phyloP scores from a whole-genome alignment of 2,329 filamentous ascomycete genomes.

The Torrubiella hemipterigena region DNA sequence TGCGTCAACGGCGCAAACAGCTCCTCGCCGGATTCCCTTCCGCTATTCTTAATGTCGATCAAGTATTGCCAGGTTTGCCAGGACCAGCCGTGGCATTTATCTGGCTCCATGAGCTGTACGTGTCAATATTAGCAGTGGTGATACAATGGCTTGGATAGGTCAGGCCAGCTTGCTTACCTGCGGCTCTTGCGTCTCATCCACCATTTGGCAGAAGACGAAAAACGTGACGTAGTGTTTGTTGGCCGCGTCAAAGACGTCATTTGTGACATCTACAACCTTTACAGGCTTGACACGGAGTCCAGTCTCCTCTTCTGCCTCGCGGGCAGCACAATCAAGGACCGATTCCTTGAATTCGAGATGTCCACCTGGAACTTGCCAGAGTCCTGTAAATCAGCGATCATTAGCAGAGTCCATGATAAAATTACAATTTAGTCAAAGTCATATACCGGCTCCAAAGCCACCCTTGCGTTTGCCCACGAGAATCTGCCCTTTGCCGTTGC shows the following conservation, averaged over 20 bases:
- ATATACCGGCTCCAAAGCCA: conserved; percentile 35
- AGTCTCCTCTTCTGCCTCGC: conserved; percentile 63
- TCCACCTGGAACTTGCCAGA: conserved; percentile 59
- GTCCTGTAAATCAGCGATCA: conserved; percentile 26
- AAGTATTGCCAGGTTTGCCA: conserved; percentile 36
- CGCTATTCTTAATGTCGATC: conserved; percentile 14
- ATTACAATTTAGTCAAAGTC: background rate
- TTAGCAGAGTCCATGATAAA: background rate
- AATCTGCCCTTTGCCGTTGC: conserved; percentile 27
- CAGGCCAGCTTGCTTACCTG: conserved; percentile 32
- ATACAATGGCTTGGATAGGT: background rate
- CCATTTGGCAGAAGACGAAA: conserved; percentile 46
- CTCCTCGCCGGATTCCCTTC: conserved; percentile 6
- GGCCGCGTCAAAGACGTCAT: conserved; percentile 49
- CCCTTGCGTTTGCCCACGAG: conserved; percentile 35
- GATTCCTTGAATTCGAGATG: conserved; percentile 62
- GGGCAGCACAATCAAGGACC: conserved; percentile 47
- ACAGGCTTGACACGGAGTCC: conserved; percentile 42
- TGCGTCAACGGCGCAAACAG: conserved; percentile 21
- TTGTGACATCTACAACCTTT: conserved; percentile 49
- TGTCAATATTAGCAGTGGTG: background rate
- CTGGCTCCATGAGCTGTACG: conserved; percentile 27
- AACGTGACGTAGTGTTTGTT: conserved; percentile 65
- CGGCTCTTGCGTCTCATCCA: conserved; percentile 34
- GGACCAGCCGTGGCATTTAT: conserved; percentile 39